phyloP scores from a whole-genome alignment of 177 flowering plant genomes.

The Tripterygium wilfordii region DNA sequence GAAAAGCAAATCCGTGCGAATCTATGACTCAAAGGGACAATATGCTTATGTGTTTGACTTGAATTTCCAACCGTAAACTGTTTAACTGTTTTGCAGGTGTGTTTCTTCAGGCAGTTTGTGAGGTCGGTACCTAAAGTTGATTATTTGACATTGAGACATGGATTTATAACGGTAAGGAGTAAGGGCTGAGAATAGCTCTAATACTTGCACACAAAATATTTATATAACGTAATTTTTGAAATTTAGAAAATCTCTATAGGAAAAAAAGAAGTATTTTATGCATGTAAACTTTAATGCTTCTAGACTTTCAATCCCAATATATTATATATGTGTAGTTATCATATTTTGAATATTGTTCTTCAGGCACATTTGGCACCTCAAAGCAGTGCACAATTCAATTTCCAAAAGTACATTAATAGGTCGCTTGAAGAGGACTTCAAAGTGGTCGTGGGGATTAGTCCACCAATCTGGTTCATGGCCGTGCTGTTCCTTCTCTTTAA shows the following conservation, averaged over 20 bases:
- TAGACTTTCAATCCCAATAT: too few relatives aligned
- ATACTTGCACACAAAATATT: too few relatives aligned
- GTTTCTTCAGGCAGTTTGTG: conserved; percentile 82
- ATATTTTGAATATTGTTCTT: background rate
- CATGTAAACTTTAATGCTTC: too few relatives aligned
- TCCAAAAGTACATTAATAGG: conserved; percentile 77
- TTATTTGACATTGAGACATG: conserved; percentile 79
- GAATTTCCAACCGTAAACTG: background rate
- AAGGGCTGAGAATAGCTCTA: too few relatives aligned
- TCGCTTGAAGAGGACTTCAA: conserved; percentile 91
- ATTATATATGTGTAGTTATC: too few relatives aligned
- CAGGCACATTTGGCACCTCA: conserved; percentile 91
- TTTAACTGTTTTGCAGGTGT: conserved; percentile 38
- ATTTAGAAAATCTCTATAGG: too few relatives aligned
- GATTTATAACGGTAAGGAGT: conserved; percentile 79
- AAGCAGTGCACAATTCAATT: conserved; percentile 47
- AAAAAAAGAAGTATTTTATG: too few relatives aligned
- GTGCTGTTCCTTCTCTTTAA: conserved; percentile 69
- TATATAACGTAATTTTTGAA: too few relatives aligned
- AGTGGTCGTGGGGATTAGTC: conserved; percentile 82
- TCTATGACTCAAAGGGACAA: too few relatives aligned
- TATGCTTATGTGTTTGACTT: too few relatives aligned
- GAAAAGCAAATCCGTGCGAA: too few relatives aligned
- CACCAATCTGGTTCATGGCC: conserved; percentile 68
- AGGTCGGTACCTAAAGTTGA: conserved; percentile 79